Conservation (phyloP, 2,329 filamentous ascomycete genomes). For the Fusarium buxicola region DNA sequence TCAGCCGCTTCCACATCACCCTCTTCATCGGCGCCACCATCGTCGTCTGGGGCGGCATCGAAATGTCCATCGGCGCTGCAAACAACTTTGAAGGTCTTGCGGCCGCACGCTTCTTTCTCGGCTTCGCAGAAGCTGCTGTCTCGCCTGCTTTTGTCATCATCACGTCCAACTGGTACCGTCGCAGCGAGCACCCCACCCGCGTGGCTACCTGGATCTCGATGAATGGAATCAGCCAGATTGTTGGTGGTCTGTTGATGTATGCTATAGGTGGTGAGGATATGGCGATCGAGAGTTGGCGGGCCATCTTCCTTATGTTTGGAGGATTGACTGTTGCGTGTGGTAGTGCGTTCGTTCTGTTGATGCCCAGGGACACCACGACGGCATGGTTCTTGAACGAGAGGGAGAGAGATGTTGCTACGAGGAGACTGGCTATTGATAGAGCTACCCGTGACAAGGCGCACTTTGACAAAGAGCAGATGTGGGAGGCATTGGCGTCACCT, state of each 20-base stretch:
- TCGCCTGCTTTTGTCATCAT: conserved; percentile 50
- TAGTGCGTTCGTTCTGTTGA: conserved; percentile 18
- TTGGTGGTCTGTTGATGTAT: conserved; percentile 48
- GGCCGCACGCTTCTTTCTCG: conserved; percentile 46
- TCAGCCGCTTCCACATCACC: conserved; percentile 34
- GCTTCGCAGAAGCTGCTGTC: conserved; percentile 47
- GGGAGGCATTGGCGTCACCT: conserved; percentile 33
- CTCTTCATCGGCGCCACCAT: conserved; percentile 34
- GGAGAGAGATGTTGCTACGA: conserved; percentile 28
- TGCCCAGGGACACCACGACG: conserved; percentile 22
- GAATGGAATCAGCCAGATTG: conserved; percentile 46
- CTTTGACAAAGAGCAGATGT: conserved; percentile 34
- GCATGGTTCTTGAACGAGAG: conserved; percentile 38
- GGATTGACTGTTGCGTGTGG: conserved; percentile 22
- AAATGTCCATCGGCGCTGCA: conserved; percentile 41
- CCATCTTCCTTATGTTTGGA: conserved; percentile 37
- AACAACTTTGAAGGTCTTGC: conserved; percentile 42
- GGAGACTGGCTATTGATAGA: conserved; percentile 35
- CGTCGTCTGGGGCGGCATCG: conserved; percentile 45
- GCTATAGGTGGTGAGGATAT: conserved; percentile 36
- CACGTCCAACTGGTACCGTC: conserved; percentile 48
- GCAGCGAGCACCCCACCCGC: conserved; percentile 47
- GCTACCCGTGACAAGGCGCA: conserved; percentile 23
- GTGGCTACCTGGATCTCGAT: conserved; percentile 48
- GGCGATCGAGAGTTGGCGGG: conserved; percentile 31